A percentile compares a stretch with the other conserved stretches of the same genome.
These are phyloP conservation scores for Cyathus striatus DNA, from an alignment of 768 basidiomycete genomes.

Conservation along the genomic window DNA sequence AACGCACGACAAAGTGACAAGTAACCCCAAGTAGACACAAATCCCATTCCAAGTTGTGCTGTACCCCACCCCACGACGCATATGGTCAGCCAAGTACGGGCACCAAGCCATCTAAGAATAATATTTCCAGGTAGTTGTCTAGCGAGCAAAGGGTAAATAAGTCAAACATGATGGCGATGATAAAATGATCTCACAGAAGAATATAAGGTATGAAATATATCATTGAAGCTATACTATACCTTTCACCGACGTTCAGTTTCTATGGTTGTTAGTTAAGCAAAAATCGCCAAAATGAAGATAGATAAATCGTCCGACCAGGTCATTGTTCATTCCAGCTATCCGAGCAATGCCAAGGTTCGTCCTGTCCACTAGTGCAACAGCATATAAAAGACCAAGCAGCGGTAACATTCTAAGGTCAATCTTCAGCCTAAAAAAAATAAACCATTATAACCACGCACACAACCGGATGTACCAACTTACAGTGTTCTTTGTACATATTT, in stretches of 20 bases:
- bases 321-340: constrained; percentile 28
- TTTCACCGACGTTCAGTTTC: constrained; percentile 22
- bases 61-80: constrained; percentile 24
- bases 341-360: constrained; percentile 30
- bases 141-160: neutral
- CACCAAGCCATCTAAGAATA: constrained; percentile 20
- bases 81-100: constrained; percentile 21
- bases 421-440: constrained; percentile 14
- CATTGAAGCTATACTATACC: constrained; percentile 27
- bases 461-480: too few relatives aligned
- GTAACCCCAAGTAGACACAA: constrained; percentile 21
- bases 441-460: too few relatives aligned
- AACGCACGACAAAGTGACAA: constrained; percentile 17
- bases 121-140: constrained; percentile 21
- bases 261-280: constrained; percentile 4
- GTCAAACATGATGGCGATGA: neutral
- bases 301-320: constrained; percentile 19
- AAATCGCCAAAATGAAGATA: neutral
- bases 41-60: constrained; percentile 27
- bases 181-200: constrained; percentile 25
- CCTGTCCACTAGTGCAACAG: constrained; percentile 30
- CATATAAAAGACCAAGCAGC: constrained; percentile 26
- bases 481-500: constrained; percentile 14
- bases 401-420: constrained; percentile 31
- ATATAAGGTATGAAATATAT: constrained; percentile 31